These are phyloP conservation scores for Nannizziopsis arthrosporioides DNA, from an alignment of 2,329 filamentous ascomycete species.

Conservation along the genomic window DNA sequence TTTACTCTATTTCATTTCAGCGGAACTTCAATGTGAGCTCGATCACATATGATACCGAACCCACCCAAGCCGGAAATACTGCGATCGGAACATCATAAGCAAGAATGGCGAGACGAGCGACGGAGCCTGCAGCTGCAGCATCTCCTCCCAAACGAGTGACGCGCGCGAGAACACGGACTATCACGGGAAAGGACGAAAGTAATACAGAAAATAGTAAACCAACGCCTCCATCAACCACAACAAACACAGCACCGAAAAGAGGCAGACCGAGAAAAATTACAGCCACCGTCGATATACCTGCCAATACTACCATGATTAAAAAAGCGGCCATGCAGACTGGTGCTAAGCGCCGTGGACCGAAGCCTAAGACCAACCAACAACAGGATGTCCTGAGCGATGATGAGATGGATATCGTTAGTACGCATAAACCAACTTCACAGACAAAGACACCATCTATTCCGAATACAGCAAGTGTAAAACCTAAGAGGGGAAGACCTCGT, in stretches of 20 bases:
- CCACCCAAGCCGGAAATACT: no score
- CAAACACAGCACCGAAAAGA: constrained; percentile 6
- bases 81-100: neutral
- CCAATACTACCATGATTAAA: neutral
- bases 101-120: constrained; percentile 13
- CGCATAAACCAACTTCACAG: neutral
- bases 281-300: neutral
- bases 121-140: constrained; percentile 3
- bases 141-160: constrained; percentile 15
- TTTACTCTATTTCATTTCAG: no score
- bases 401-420: constrained; percentile 16
- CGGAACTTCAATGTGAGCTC: no score
- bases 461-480: neutral
- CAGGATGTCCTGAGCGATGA: constrained; percentile 15
- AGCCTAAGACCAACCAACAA: neutral
- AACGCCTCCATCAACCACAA: neutral
- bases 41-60: no score
- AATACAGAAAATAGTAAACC: constrained; percentile 1
- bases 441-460: constrained; percentile 2
- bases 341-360: constrained; percentile 6
- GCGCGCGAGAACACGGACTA: constrained; percentile 14
- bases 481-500: neutral
- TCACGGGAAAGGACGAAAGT: neutral
- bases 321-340: neutral
- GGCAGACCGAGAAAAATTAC: constrained; percentile 14